These are phyloP conservation scores for Ramaria sp. DNA, from an alignment of 768 basidiomycete species.

Conservation along the genomic window DNA sequence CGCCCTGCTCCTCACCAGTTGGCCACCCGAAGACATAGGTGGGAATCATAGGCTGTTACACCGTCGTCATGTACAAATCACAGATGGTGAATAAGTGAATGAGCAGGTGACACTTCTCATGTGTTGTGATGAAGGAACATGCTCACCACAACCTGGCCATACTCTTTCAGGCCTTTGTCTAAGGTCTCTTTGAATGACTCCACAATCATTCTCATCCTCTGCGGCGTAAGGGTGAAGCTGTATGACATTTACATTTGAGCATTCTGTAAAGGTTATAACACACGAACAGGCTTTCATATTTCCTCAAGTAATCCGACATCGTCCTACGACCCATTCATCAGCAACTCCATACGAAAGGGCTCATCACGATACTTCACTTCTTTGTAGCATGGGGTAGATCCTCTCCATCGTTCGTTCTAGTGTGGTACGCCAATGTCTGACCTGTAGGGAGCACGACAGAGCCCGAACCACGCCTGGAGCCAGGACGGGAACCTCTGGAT, in stretches of 20 bases:
- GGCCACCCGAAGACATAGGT: constrained; percentile 97
- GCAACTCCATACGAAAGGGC: neutral
- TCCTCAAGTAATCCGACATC: constrained; percentile 88
- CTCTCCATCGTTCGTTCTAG: constrained; percentile 78
- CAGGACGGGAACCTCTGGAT: constrained; percentile 25
- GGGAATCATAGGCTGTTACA: constrained; percentile 83
- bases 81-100: neutral
- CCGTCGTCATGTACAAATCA: constrained; percentile 11
- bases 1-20: constrained; percentile 76
- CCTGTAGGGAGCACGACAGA: constrained; percentile 63
- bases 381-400: constrained; percentile 91
- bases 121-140: constrained; percentile 5
- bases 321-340: constrained; percentile 39
- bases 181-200: constrained; percentile 92
- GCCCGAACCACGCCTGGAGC: constrained; percentile 70
- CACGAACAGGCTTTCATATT: constrained; percentile 77
- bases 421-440: constrained; percentile 76
- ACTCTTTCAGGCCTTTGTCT: constrained; percentile 74
- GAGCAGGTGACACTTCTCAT: neutral
- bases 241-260: neutral
- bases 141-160: constrained; percentile 80
- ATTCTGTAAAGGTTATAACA: neutral
- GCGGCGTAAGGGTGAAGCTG: constrained; percentile 80
- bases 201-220: constrained; percentile 93
- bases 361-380: constrained; percentile 41